Evolutionary conservation across 805 yeast genomes (phyloP), one percentile per base, ranked within the genome.

Genomic region (Starmera dryadoides): DNA sequence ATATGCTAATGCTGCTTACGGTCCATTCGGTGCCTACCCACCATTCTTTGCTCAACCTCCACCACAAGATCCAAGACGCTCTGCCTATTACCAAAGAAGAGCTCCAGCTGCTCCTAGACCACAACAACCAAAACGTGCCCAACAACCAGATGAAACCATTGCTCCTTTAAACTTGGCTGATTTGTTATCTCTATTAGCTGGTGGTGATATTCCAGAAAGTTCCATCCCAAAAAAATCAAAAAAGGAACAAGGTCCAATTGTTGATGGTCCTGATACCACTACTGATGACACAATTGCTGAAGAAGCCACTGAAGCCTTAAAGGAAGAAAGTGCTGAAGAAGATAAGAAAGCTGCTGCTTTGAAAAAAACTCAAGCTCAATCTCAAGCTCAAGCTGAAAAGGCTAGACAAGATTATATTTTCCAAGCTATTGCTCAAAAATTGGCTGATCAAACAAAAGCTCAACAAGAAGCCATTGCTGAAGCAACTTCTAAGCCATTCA

Each of bases 31-130:
- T 25, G 10, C 28, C 28, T 16, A 16, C 12, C 6, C 7, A 9
- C 31, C 37, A 28, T 43, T 41, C 23, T 40, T 38, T 22, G 31
- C 41, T 5, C 41, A 40, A 30, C 38, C 41, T 20, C 22, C 37
- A 30, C 38, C 41, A 16, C 22, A 29, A 15, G 11, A 30, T 22
- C 9, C 28, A 4, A 25, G 35, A 30, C n/a, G 29, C 31, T n/a
- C 30, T 30, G 30, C 19, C 23, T 17, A 31, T 15, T 8, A 30
- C 10, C 32, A 12, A 15, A 12, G n/a, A 11, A 30, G 32, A 30
- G 28, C 28, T 12, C 32, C 17, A 12, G 32, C 32, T 9, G 19
- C 32, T 15, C 19, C 30, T 15, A 11, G 7, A 6, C 32, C 37
- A 28, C 21, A 21, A 19, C 30, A 39, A 18, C 9, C 33, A 22